Evolutionary conservation across 1,284 basidiomycete genomes (phyloP), one percentile per base, ranked within the genome.

Genomic region (Abortiporus biennis): DNA sequence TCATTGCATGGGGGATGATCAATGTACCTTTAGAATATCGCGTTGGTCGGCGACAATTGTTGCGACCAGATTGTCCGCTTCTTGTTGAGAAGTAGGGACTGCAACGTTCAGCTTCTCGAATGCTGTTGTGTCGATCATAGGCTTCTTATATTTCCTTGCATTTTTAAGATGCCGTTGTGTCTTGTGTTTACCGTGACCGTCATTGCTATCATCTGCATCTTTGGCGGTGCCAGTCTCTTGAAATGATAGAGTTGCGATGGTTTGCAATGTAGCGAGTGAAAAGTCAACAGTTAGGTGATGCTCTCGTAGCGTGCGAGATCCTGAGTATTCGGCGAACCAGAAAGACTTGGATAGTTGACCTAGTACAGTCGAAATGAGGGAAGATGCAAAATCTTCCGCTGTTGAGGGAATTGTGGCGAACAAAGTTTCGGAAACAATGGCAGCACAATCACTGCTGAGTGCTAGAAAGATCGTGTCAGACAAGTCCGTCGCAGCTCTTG

Each of bases 1-100:
- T 31, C 21, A 8, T 35, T 11, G 17, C 13, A 21, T 16, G 27
- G 27, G 27, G n/a, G 27, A n/a, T 9, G 12, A 21, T 30, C 16
- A 8, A 9, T n/a, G n/a, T 17, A 70, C 68, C 38, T 55, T 30
- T 11, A 71, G 40, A 31, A 56, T 50, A 2, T 8, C 20, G 42
- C 54, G 56, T 38, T 66, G 58, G 3, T 57, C 22, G 1, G 15
- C 4, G 0, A 57, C 32, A 9, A 70, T 45, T 3, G 49, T 22
- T 1, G 4, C 9, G 0, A 51, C 54, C 17, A 58, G 42, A 9
- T 40, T 22, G 6, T 40, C 39, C 0, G 58, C 65, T 23, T 62
- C 58, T 4, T 38, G 32, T 5, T 40, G 36, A 6, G 51, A 48
- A 5, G n/a, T 20, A 3, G 69, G 68, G 1, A 59, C 45, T 2